phyloP scores from a whole-genome alignment of 768 basidiomycete genomes.

The Ephemerocybe angulata region DNA sequence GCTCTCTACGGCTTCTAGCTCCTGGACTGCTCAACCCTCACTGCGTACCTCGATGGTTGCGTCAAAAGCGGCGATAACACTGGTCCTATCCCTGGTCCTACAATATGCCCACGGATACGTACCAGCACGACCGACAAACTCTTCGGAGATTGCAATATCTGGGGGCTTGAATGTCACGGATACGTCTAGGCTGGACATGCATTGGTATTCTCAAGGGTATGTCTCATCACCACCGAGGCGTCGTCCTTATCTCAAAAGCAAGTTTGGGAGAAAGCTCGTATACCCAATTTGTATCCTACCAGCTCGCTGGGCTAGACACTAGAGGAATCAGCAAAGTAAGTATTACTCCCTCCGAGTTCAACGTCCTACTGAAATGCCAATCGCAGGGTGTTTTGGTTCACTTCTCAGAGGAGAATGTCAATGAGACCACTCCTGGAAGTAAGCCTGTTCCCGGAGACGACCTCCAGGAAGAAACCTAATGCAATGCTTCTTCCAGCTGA shows the following conservation, averaged over 20 bases:
- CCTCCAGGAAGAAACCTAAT: background rate
- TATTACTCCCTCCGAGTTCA: background rate
- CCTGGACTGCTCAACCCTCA: background rate
- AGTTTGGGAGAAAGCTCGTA: conserved; percentile 37
- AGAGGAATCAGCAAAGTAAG: conserved; percentile 53
- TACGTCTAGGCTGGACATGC: conserved; percentile 52
- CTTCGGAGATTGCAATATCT: conserved; percentile 35
- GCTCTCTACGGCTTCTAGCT: background rate
- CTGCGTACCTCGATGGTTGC: background rate
- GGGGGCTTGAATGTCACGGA: conserved; percentile 52
- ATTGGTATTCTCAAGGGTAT: conserved; percentile 57
- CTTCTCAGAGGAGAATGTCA: conserved; percentile 63
- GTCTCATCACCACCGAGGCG: conserved; percentile 13
- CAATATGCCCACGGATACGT: conserved; percentile 46
- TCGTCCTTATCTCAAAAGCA: conserved; percentile 7
- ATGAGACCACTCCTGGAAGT: conserved; percentile 48
- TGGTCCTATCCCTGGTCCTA: conserved; percentile 15
- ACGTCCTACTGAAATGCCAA: conserved; percentile 5
- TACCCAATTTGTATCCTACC: conserved; percentile 54
- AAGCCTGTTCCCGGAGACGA: conserved; percentile 18
- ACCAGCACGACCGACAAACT: conserved; percentile 71
- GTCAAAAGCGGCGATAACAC: background rate
- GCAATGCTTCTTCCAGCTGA: conserved; percentile 38
- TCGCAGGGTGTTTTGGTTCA: conserved; percentile 77
- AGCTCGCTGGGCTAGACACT: conserved; percentile 49